Evolutionary conservation across 768 basidiomycete species (phyloP).

Genomic region (Psilocybe sp.): DNA sequence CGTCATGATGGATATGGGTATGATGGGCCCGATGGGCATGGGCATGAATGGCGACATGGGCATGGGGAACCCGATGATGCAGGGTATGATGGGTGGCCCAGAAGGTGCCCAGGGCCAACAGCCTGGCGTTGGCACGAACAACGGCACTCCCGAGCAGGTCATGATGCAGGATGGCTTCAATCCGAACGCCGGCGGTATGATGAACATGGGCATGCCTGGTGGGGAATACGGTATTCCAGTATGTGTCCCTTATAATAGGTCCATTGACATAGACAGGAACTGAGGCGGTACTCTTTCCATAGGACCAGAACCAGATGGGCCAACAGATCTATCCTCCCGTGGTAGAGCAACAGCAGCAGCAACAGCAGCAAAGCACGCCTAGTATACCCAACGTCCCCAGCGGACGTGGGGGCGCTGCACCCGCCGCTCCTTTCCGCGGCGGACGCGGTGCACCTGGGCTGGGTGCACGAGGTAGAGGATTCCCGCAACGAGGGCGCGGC

Average conservation of each 20-base stretch:
- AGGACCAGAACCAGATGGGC: constrained; percentile 61
- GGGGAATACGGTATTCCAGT: constrained; percentile 78
- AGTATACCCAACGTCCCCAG: constrained; percentile 46
- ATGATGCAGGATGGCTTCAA: constrained; percentile 49
- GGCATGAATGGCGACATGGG: constrained; percentile 69
- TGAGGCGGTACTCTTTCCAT: neutral
- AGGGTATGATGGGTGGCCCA: constrained; percentile 35
- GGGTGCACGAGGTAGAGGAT: constrained; percentile 40
- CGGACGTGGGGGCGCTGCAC: constrained; percentile 32
- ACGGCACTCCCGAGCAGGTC: constrained; percentile 41
- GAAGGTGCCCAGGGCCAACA: constrained; percentile 35
- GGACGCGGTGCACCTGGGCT: constrained; percentile 34
- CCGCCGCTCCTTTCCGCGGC: constrained; percentile 30
- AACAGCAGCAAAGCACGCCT: constrained; percentile 35
- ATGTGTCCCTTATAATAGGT: constrained; percentile 23
- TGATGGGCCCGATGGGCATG: constrained; percentile 64
- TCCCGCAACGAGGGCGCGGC: constrained; percentile 38
- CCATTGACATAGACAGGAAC: constrained; percentile 11
- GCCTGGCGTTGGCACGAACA: constrained; percentile 26
- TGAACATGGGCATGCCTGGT: constrained; percentile 64
- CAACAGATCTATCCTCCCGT: constrained; percentile 70
- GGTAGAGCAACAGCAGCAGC: constrained; percentile 29
- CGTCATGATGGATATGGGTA: constrained; percentile 79
- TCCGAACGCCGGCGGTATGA: constrained; percentile 47
- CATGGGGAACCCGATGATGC: constrained; percentile 60